phyloP scores from a whole-genome alignment of 345 rosid species.

The Syzygium oleosum region DNA sequence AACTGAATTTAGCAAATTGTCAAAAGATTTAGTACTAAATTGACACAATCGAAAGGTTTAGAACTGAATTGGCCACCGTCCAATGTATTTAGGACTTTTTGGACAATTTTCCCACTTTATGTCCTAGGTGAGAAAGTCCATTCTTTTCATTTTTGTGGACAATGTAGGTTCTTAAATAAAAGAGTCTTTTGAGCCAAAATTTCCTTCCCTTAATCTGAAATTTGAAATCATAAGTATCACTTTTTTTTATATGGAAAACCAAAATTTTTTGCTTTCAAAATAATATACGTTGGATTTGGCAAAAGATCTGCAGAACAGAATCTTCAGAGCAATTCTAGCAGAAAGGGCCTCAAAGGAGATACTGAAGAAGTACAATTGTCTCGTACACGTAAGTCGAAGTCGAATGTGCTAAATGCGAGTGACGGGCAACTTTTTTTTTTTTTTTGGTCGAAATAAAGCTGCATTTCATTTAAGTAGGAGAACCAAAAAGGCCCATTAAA shows the following conservation, averaged over 20 bases:
- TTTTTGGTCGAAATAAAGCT: no score
- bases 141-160: neutral
- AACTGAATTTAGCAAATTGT: neutral
- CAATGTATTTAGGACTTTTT: no score
- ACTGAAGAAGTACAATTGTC: neutral
- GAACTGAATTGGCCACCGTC: neutral
- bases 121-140: neutral
- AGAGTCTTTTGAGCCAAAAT: neutral
- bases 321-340: neutral
- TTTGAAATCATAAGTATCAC: neutral
- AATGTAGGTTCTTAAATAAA: neutral
- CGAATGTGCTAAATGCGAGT: neutral
- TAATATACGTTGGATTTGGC: neutral
- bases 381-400: neutral
- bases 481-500: no score
- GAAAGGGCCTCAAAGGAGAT: neutral
- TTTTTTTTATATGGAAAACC: neutral
- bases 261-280: neutral
- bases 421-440: neutral
- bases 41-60: neutral
- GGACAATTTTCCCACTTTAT: neutral
- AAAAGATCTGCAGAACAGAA: neutral
- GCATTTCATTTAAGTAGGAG: no score
- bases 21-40: neutral
- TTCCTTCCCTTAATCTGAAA: neutral